A percentile compares a stretch with the other conserved stretches of the same genome.
phyloP scores from a whole-genome alignment of 2,329 filamentous ascomycete species.

The Trichoderma atrobrunneum region DNA sequence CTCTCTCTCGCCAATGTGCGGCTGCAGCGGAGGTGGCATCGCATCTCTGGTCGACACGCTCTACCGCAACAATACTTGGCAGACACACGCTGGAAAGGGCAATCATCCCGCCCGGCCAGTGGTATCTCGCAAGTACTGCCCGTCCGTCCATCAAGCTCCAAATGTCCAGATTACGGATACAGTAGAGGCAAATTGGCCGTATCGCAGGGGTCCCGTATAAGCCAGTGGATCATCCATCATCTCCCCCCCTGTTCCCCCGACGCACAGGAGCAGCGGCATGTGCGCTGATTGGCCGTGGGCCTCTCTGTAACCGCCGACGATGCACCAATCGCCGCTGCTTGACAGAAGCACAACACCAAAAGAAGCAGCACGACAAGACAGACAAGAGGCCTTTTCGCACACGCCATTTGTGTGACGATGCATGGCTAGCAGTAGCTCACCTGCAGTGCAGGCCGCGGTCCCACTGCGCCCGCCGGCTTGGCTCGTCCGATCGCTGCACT shows the following conservation, averaged over 20 bases:
- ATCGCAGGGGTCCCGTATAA: neutral
- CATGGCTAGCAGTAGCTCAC: slow-evolving; percentile 16
- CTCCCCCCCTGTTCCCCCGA: neutral
- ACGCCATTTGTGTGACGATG: slow-evolving; percentile 19
- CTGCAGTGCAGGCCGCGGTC: neutral
- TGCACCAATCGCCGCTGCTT: slow-evolving; percentile 29
- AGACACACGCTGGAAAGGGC: neutral
- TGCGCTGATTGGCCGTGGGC: slow-evolving; percentile 33
- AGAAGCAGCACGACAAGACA: neutral
- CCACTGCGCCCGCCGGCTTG: neutral
- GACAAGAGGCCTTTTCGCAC: neutral
- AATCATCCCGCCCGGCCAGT: neutral
- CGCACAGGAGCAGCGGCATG: slow-evolving; percentile 25
- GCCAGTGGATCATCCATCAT: neutral
- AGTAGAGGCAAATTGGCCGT: neutral
- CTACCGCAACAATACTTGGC: neutral
- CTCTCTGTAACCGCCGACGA: slow-evolving; percentile 40
- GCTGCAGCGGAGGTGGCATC: neutral
- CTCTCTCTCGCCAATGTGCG: neutral
- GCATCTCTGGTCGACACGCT: neutral
- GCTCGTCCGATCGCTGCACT: neutral
- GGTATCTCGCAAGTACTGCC: neutral
- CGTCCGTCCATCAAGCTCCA: neutral
- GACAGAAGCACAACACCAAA: neutral
- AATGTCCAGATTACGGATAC: neutral